Conservation (phyloP, 768 basidiomycete genomes). For the Leccinum incarnatum region DNA sequence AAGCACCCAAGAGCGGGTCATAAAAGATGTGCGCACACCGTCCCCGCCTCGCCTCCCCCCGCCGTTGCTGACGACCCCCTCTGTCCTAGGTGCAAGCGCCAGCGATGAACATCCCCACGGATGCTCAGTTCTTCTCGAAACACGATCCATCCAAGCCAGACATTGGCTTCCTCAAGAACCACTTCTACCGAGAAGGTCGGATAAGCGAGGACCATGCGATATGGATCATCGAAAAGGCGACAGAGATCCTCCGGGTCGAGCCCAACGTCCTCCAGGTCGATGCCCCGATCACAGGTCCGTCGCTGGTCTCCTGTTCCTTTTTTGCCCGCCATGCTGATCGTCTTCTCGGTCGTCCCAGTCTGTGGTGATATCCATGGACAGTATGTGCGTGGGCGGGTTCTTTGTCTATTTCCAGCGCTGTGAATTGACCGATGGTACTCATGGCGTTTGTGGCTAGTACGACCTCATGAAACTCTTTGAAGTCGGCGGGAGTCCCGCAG, state of each 20-base stretch:
- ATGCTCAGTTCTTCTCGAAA: constrained; percentile 87
- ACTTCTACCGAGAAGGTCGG: constrained; percentile 96
- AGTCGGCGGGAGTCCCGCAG: constrained; percentile 91
- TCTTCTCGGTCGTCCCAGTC: constrained; percentile 44
- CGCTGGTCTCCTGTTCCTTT: not conserved
- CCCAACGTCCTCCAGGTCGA: constrained; percentile 92
- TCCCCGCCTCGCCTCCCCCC: not conserved
- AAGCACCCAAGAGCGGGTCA: constrained; percentile 91
- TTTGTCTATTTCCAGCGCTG: constrained; percentile 4
- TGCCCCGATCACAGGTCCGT: constrained; percentile 91
- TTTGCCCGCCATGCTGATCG: constrained; percentile 2
- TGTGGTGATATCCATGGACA: constrained; percentile 99
- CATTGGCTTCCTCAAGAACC: constrained; percentile 95
- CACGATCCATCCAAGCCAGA: constrained; percentile 90
- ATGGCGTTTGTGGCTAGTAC: constrained; percentile 47
- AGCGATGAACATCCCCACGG: constrained; percentile 87
- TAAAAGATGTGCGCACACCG: constrained; percentile 76
- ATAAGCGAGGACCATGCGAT: constrained; percentile 93
- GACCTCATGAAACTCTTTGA: constrained; percentile 96
- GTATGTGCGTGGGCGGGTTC: constrained; percentile 65
- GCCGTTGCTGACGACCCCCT: constrained; percentile 4
- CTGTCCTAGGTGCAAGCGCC: constrained; percentile 88
- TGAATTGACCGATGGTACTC: constrained; percentile 17
- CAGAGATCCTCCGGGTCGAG: constrained; percentile 78
- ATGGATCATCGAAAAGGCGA: constrained; percentile 88